Evolutionary conservation across 176 grass and related monocot genomes (phyloP).

Genomic region (Typha latifolia): DNA sequence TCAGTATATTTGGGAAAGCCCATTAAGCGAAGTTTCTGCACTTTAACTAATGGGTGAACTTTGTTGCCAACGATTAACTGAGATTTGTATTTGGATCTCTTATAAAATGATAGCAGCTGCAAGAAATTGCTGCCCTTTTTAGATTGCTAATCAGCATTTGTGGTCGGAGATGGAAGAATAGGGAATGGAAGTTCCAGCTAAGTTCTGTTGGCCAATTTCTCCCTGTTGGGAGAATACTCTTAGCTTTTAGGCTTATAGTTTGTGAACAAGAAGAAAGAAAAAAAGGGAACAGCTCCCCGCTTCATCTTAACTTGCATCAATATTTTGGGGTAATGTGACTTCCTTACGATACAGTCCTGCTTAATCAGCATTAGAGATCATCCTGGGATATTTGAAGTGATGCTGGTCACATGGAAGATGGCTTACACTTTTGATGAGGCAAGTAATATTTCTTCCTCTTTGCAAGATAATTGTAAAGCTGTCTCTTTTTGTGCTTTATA

Average conservation of each 20-base stretch:
- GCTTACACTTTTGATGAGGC: constrained; percentile 30
- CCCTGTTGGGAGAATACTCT: not conserved
- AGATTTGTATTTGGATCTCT: not conserved
- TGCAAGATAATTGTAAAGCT: constrained; percentile 22
- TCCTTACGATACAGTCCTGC: constrained; percentile 6
- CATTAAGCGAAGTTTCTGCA: not conserved
- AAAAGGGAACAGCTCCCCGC: not conserved
- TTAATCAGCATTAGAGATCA: constrained; percentile 19
- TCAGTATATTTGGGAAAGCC: not conserved
- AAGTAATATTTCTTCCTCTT: constrained; percentile 40
- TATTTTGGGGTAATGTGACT: too few species aligned
- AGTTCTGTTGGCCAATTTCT: not conserved
- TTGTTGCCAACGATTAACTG: not conserved
- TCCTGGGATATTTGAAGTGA: constrained; percentile 15
- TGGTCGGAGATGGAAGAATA: not conserved
- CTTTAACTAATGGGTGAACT: not conserved
- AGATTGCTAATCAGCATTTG: not conserved
- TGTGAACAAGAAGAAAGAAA: not conserved
- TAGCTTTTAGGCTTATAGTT: not conserved
- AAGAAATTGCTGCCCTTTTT: not conserved
- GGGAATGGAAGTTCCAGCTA: not conserved
- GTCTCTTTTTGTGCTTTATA: constrained; percentile 13
- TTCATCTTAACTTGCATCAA: not conserved
- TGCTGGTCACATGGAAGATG: constrained; percentile 14
- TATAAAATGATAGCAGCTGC: not conserved